Evolutionary conservation across 306 rosid genomes (phyloP).

Genomic region (Begonia fuchsioides): DNA sequence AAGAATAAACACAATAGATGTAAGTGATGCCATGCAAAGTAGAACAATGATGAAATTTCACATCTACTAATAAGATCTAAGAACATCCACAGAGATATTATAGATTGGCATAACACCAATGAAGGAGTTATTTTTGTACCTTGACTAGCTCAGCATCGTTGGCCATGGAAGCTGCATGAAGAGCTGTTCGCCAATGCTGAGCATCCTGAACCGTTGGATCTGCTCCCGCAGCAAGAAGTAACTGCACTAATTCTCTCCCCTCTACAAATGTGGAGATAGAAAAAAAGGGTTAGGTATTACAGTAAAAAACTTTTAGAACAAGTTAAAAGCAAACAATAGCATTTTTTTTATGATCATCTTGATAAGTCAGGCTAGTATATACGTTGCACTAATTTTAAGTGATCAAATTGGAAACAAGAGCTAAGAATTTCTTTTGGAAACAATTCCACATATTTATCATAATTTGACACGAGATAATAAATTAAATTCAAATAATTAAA

Average conservation of each 20-base stretch:
- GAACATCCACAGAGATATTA: constrained; percentile 7
- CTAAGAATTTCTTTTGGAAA: too few species aligned
- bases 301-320: too few species aligned
- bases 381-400: too few species aligned
- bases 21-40: not conserved
- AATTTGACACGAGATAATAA: too few species aligned
- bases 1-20: constrained; percentile 1
- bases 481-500: too few species aligned
- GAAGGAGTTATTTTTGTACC: constrained; percentile 25
- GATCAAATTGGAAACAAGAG: too few species aligned
- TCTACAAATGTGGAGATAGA: constrained; percentile 21
- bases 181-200: constrained; percentile 87
- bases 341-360: too few species aligned
- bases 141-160: constrained; percentile 76
- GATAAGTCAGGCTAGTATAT: too few species aligned
- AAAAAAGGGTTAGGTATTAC: too few species aligned
- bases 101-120: not conserved
- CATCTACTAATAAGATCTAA: not conserved
- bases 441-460: too few species aligned
- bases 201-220: constrained; percentile 82
- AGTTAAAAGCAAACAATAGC: too few species aligned
- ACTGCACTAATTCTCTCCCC: constrained; percentile 83
- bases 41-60: not conserved
- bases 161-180: constrained; percentile 92
- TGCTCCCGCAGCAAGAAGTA: constrained; percentile 85